Conservation (phyloP, 2,329 filamentous ascomycete species). For the Fusarium lateritium region DNA sequence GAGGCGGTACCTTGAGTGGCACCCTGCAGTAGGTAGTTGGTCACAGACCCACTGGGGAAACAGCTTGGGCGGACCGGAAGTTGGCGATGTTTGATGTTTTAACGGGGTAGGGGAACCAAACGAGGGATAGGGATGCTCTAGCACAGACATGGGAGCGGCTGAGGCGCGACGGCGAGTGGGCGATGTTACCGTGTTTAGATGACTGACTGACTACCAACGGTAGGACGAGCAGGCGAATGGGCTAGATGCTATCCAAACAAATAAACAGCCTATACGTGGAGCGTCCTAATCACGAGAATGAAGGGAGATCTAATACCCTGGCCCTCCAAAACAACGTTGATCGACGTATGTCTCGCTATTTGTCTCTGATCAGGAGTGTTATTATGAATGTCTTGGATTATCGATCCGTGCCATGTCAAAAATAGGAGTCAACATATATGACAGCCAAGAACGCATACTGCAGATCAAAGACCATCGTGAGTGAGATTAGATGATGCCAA, state of each 20-base stretch:
- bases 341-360: conserved; percentile 25
- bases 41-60: conserved; percentile 39
- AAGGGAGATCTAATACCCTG: conserved; percentile 16
- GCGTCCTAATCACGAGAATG: background rate
- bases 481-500: conserved; percentile 5
- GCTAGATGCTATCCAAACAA: background rate
- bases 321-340: conserved; percentile 11
- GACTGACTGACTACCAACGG: background rate
- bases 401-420: background rate
- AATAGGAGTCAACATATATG: background rate
- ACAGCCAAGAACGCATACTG: background rate
- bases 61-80: conserved; percentile 31
- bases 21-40: conserved; percentile 28
- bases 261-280: conserved; percentile 1
- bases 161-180: conserved; percentile 36
- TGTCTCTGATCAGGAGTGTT: conserved; percentile 17
- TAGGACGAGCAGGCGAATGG: background rate
- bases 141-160: conserved; percentile 47
- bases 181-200: conserved; percentile 21
- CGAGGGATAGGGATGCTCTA: conserved; percentile 25
- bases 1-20: conserved; percentile 26
- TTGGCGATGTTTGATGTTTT: conserved; percentile 42
- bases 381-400: conserved; percentile 4
- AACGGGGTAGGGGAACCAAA: conserved; percentile 36
- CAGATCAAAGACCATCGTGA: conserved; percentile 6